Evolutionary conservation across 257 asterid genomes (phyloP).

Genomic region (Gentiana dahurica): DNA sequence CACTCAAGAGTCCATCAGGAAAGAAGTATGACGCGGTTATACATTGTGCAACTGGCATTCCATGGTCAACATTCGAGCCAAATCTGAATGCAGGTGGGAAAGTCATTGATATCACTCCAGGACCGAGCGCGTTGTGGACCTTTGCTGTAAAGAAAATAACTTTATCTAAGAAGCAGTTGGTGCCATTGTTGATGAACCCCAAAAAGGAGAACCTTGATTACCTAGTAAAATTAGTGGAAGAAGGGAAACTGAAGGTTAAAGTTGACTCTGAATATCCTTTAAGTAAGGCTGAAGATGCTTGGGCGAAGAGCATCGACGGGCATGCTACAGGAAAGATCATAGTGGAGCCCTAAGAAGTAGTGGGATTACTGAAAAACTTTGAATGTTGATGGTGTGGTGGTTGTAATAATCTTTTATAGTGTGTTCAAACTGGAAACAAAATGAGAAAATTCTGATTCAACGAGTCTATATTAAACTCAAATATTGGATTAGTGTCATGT

Average conservation of each 20-base stretch:
- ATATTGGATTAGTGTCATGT: no score
- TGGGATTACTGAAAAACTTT: no score
- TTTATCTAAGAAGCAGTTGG: slow-evolving; percentile 34
- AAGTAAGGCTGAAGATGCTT: slow-evolving; percentile 47
- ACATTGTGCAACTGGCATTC: slow-evolving; percentile 34
- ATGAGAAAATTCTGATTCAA: no score
- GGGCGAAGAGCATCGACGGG: slow-evolving; percentile 49
- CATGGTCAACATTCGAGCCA: slow-evolving; percentile 50
- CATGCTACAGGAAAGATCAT: slow-evolving; percentile 68
- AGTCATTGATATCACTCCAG: slow-evolving; percentile 48
- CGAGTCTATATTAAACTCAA: no score
- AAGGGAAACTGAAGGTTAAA: slow-evolving; percentile 49
- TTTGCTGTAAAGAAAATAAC: slow-evolving; percentile 28
- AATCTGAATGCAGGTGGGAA: slow-evolving; percentile 33
- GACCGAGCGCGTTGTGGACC: slow-evolving; percentile 27
- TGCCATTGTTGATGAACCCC: slow-evolving; percentile 19
- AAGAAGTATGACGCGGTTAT: slow-evolving; percentile 51
- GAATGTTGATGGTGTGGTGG: no score
- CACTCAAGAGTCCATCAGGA: slow-evolving; percentile 55
- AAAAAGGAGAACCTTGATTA: slow-evolving; percentile 23
- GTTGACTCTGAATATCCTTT: slow-evolving; percentile 39
- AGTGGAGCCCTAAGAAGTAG: slow-evolving; percentile 21
- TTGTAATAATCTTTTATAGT: no score
- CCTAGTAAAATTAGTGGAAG: slow-evolving; percentile 45
- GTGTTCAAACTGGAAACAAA: no score